Percentiles rank a stretch among this genome's conserved stretches.
These are phyloP conservation scores for Pyrus hybrid DNA, from an alignment of 331 rosid genomes.

Conservation along the genomic window DNA sequence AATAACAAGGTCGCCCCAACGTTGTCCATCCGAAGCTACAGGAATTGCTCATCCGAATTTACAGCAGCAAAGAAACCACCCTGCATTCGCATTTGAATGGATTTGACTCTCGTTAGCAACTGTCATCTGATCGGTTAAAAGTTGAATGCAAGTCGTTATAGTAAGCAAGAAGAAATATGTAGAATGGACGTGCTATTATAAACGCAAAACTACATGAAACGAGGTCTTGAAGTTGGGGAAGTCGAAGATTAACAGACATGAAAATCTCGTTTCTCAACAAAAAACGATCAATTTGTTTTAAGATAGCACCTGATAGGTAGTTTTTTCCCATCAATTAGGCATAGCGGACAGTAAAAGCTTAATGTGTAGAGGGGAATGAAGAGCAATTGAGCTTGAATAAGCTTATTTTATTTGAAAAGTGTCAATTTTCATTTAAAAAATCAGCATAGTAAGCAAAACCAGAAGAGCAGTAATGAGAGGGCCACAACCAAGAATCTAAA, in stretches of 20 bases:
- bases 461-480: background rate
- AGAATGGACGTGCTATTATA: too few relatives aligned
- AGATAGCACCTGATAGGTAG: background rate
- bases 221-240: too few relatives aligned
- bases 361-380: background rate
- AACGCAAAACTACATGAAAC: too few relatives aligned
- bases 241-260: too few relatives aligned
- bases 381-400: background rate
- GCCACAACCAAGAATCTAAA: background rate
- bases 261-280: background rate
- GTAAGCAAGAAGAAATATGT: background rate
- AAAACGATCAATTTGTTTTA: background rate
- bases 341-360: too few relatives aligned
- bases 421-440: background rate
- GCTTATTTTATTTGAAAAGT: background rate
- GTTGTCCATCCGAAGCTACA: background rate
- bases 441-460: background rate
- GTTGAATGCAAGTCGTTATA: background rate
- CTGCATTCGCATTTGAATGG: background rate
- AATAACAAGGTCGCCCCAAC: background rate
- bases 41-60: background rate
- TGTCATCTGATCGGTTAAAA: background rate
- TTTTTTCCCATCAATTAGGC: too few relatives aligned
- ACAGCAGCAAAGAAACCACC: conserved; percentile 3
- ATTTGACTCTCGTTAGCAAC: background rate